Evolutionary conservation across 2,329 filamentous ascomycete genomes (phyloP).

Genomic region (Zymoseptoria tritici): DNA sequence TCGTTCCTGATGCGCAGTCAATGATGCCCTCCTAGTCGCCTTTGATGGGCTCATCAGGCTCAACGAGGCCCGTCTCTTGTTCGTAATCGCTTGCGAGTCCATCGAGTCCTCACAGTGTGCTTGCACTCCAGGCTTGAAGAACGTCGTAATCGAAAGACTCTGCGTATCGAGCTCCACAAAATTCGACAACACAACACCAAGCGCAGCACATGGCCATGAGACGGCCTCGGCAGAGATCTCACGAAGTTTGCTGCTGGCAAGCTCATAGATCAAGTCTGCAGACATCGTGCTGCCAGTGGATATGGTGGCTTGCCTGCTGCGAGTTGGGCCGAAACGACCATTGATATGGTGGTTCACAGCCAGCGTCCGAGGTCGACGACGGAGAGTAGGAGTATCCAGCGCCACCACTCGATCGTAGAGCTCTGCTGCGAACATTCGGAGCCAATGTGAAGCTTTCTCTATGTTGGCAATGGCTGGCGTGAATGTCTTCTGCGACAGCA

Average conservation of each 20-base stretch:
- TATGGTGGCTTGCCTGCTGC: conserved; percentile 69
- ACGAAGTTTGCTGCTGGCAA: conserved; percentile 67
- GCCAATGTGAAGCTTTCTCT: conserved; percentile 78
- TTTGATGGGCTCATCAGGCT: background rate
- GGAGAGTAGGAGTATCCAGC: conserved; percentile 82
- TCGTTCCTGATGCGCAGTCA: too few relatives aligned
- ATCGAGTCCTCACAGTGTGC: background rate
- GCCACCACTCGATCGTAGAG: conserved; percentile 85
- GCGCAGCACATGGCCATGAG: conserved; percentile 82
- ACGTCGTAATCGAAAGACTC: background rate
- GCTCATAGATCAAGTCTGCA: conserved; percentile 62
- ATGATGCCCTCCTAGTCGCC: background rate
- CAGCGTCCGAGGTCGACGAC: conserved; percentile 75
- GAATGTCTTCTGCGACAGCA: conserved; percentile 95
- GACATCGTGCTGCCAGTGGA: conserved; percentile 66
- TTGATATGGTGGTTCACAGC: conserved; percentile 65
- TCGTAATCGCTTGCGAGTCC: background rate
- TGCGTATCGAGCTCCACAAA: background rate
- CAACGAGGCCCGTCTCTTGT: background rate
- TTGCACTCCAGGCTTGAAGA: background rate
- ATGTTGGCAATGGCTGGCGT: conserved; percentile 69
- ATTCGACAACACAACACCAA: conserved; percentile 65
- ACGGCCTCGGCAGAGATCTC: conserved; percentile 71
- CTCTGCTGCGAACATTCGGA: conserved; percentile 84
- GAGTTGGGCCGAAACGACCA: conserved; percentile 61